A percentile compares a stretch with the other conserved stretches of the same genome.
phyloP scores from a whole-genome alignment of 2,329 filamentous ascomycete genomes.

The Sporothrix pseudoabietina region DNA sequence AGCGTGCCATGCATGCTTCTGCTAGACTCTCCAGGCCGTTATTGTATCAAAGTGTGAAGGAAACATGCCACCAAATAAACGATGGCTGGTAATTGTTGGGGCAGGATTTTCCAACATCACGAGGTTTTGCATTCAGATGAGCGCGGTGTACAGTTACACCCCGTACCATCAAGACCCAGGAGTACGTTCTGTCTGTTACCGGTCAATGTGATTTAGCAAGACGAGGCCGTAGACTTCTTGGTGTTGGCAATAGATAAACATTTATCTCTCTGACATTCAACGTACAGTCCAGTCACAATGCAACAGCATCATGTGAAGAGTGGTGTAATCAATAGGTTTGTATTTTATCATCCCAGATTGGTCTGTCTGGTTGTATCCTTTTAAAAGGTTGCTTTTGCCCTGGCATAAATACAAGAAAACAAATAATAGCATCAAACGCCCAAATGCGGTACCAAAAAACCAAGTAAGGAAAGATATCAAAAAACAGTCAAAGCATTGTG shows the following conservation, averaged over 20 bases:
- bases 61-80: no score
- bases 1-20: not conserved
- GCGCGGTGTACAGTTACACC: not conserved
- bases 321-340: not conserved
- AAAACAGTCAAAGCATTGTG: constrained; percentile 5
- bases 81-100: no score
- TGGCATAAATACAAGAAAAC: not conserved
- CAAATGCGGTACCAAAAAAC: constrained; percentile 1
- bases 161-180: not conserved
- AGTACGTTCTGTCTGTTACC: not conserved
- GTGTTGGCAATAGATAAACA: not conserved
- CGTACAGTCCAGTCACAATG: not conserved
- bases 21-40: not conserved
- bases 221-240: not conserved
- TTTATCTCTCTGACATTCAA: no score
- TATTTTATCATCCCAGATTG: constrained; percentile 6
- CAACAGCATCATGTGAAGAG: not conserved
- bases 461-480: not conserved
- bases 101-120: not conserved
- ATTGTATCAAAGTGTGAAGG: no score
- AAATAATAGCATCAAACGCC: constrained; percentile 4
- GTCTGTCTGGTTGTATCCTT: not conserved
- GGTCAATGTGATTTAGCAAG: not conserved
- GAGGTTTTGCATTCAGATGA: not conserved
- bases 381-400: not conserved